Conservation (phyloP, 768 basidiomycete genomes). For the Mycena leptocephala region DNA sequence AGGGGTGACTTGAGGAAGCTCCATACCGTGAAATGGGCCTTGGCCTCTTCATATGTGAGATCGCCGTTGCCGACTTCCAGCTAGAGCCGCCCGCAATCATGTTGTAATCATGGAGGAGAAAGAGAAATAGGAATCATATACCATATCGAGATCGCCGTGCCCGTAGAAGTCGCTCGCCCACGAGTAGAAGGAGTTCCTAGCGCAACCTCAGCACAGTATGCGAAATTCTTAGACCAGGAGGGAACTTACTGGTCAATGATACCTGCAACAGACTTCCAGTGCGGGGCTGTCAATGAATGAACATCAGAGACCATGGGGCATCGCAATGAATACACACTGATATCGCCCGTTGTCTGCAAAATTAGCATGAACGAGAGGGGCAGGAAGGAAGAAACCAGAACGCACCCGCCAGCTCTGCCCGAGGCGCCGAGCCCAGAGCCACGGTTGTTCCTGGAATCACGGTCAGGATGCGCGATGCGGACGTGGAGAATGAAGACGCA, state of each 20-base stretch:
- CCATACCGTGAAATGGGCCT: conserved; percentile 83
- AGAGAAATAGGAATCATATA: conserved; percentile 42
- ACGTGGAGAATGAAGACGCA: conserved; percentile 43
- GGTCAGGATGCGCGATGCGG: not conserved
- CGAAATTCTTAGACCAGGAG: not conserved
- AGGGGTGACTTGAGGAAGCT: conserved; percentile 80
- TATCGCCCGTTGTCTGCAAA: conserved; percentile 66
- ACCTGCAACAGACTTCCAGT: conserved; percentile 66
- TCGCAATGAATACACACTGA: conserved; percentile 47
- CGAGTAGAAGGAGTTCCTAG: conserved; percentile 76
- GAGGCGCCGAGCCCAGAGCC: conserved; percentile 72
- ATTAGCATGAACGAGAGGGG: not conserved
- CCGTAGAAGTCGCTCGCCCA: conserved; percentile 79
- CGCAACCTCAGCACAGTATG: too few relatives aligned
- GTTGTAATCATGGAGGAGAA: too few relatives aligned
- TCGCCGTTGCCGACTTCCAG: conserved; percentile 77
- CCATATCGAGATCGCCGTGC: conserved; percentile 80
- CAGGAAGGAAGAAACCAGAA: not conserved
- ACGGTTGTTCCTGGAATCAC: conserved; percentile 66
- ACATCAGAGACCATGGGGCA: not conserved
- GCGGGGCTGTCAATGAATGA: conserved; percentile 54
- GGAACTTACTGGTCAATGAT: conserved; percentile 71
- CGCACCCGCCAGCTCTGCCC: conserved; percentile 81
- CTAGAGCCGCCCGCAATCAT: conserved; percentile 43
- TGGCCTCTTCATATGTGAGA: conserved; percentile 74